phyloP scores from a whole-genome alignment of 2,329 filamentous ascomycete genomes.

The Elsinoe necatrix region DNA sequence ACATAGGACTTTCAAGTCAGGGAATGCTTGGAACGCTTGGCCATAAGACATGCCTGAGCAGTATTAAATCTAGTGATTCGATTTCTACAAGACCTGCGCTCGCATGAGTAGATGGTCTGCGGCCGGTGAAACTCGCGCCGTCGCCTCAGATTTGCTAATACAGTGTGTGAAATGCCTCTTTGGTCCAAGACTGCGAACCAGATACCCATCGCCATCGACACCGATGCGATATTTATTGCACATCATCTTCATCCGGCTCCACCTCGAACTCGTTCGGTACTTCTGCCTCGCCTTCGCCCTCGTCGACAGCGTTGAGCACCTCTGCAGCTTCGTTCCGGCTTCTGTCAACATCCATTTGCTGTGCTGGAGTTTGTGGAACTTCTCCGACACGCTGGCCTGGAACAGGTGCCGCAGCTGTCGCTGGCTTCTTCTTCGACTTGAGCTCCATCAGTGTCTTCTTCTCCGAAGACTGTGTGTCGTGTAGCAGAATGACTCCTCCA shows the following conservation, averaged over 20 bases:
- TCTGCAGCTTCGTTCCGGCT: slow-evolving; percentile 48
- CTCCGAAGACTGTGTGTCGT: slow-evolving; percentile 72
- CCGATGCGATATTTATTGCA: slow-evolving; percentile 18
- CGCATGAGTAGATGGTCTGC: slow-evolving; percentile 1
- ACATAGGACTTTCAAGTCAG: background rate
- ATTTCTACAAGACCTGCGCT: slow-evolving; percentile 14
- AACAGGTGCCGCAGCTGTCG: slow-evolving; percentile 38
- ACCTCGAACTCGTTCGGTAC: slow-evolving; percentile 70
- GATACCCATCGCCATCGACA: background rate
- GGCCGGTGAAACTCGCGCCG: slow-evolving; percentile 9
- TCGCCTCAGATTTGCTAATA: slow-evolving; percentile 10
- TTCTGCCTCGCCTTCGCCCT: slow-evolving; percentile 65
- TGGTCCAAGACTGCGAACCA: background rate
- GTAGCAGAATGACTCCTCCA: slow-evolving; percentile 83
- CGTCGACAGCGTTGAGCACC: slow-evolving; percentile 78
- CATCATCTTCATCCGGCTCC: slow-evolving; percentile 51
- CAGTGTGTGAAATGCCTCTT: slow-evolving; percentile 1
- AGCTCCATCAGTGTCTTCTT: slow-evolving; percentile 77
- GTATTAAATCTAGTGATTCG: slow-evolving; percentile 11
- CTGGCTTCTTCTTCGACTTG: slow-evolving; percentile 70
- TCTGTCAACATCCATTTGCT: slow-evolving; percentile 26
- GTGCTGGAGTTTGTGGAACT: slow-evolving; percentile 24
- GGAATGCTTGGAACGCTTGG: background rate
- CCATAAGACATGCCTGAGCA: background rate
- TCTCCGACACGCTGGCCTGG: slow-evolving; percentile 23